phyloP scores from a whole-genome alignment of 345 rosid genomes.

The Arabidopsis suecica region DNA sequence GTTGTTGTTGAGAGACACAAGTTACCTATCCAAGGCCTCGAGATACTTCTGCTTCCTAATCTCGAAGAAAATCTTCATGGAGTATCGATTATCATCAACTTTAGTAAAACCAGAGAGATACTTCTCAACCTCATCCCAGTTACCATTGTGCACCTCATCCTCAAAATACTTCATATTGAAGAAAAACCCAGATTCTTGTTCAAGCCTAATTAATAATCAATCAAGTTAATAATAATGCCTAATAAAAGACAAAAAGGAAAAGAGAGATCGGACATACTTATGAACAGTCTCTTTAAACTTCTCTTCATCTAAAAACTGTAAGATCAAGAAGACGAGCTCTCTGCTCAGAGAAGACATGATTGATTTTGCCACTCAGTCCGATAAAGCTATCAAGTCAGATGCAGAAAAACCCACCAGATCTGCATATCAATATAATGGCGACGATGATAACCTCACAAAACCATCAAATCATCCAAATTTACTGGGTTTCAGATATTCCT shows the following conservation, averaged over 20 bases:
- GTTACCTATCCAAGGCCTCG: constrained; percentile 94
- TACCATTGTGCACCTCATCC: constrained; percentile 96
- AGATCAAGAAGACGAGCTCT: constrained; percentile 97
- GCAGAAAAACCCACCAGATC: constrained; percentile 62
- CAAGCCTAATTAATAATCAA: constrained; percentile 64
- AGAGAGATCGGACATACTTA: constrained; percentile 57
- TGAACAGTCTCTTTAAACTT: constrained; percentile 99
- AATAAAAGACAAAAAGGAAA: not conserved
- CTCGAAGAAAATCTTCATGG: constrained; percentile 99
- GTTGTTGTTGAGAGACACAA: not conserved
- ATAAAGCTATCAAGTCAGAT: constrained; percentile 37
- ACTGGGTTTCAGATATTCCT: constrained; percentile 14
- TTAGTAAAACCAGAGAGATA: constrained; percentile 98
- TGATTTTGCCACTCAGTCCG: constrained; percentile 36
- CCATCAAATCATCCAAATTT: constrained; percentile 44
- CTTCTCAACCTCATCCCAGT: constrained; percentile 98
- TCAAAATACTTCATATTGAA: constrained; percentile 98
- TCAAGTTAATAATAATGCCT: not conserved
- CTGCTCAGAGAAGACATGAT: constrained; percentile 96
- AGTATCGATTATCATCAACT: constrained; percentile 96
- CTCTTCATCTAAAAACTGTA: constrained; percentile 99
- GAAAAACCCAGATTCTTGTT: constrained; percentile 99
- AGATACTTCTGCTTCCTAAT: constrained; percentile 99
- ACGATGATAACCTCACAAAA: not conserved
- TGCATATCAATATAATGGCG: constrained; percentile 38